A percentile compares a stretch with the other conserved stretches of the same genome.
Conservation (phyloP, 2,329 filamentous ascomycete genomes). For the Cladosporium sp. region DNA sequence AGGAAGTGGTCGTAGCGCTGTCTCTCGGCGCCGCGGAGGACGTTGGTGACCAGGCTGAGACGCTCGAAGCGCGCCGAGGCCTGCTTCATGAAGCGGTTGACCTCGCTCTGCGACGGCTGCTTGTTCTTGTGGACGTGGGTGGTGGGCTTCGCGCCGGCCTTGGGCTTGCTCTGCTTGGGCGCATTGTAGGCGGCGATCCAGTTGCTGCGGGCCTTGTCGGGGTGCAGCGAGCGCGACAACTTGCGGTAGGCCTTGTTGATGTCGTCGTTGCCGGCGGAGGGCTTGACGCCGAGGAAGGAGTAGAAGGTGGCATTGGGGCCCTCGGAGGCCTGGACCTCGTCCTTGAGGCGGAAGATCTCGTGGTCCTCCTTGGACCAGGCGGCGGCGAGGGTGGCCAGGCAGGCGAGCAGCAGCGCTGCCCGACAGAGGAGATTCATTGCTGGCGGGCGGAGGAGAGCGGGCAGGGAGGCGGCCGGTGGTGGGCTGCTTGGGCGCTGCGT, state of each 20-base stretch:
- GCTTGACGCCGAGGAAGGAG: conserved; percentile 73
- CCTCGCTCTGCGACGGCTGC: conserved; percentile 64
- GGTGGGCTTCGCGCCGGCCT: conserved; percentile 48
- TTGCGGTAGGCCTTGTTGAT: conserved; percentile 93
- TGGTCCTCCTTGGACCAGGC: conserved; percentile 94
- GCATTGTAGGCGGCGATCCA: conserved; percentile 65
- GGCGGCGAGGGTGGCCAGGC: conserved; percentile 59
- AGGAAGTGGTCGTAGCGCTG: conserved; percentile 95
- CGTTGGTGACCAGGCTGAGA: conserved; percentile 75
- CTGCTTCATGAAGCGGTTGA: conserved; percentile 71
- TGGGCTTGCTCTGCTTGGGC: conserved; percentile 32
- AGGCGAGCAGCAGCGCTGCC: conserved; percentile 61
- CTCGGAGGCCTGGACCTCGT: conserved; percentile 73
- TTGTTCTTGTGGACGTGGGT: conserved; percentile 63
- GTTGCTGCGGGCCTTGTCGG: conserved; percentile 88
- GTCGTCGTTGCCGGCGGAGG: conserved; percentile 72
- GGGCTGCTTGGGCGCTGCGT: not conserved
- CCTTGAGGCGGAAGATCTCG: conserved; percentile 92
- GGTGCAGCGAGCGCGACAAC: conserved; percentile 75
- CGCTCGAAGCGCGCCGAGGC: conserved; percentile 79
- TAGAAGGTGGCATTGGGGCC: conserved; percentile 83
- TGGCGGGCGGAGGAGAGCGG: not conserved
- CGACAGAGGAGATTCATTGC: conserved; percentile 63
- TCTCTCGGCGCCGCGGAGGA: conserved; percentile 72
- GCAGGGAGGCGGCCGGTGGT: not conserved